Base-by-base conservation (phyloP, 768 basidiomycete genomes). In the Tremella fuciformis region DNA sequence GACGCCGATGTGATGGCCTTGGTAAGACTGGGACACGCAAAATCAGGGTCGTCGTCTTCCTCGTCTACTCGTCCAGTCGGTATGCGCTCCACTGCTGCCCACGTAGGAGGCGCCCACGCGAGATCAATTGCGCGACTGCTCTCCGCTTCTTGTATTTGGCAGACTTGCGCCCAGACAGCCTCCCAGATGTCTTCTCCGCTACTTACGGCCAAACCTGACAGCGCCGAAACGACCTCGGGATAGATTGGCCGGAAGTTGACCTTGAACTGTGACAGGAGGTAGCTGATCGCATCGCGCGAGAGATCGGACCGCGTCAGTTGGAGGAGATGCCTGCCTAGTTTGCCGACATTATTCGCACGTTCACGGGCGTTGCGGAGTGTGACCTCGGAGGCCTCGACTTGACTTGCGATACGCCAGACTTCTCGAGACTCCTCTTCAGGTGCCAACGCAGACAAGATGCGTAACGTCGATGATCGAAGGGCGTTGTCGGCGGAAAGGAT, bases 161-260 rank as follows among this genome's bases (percentile, higher is more conserved):
- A 78, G 38, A 91, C 65, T 66, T 92, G 85, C 2, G 76, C 78
- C 67, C 88, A 89, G 13, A 91, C 59, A 15, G 86, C 68, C 7
- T 69, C 62, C 93, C 93, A 96, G 1, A 89, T 83, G 1, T 82
- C 62, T 62, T 89, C 85, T 0, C 84, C 85, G 59, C 85, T 86
- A n/a, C 83, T 78, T 26, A 76, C 73, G 0, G 83, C 80, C 13
- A 84, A 60, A 1, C 76, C 70, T 0, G 83, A 80, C 4, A 96
- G 76, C 0, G 88, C 86, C 11, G 82, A 82, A 13, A 85, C 82
- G 3, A 91, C 84, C 16, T 92, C 87, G 2, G 85, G 83, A 88
- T 93, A 99, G 15, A 96, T 71, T 0, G 96, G 96, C 25, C 89
- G 83, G 46, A 98, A 79, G 73, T 92, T 94, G 60, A 97, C 88